Evolutionary conservation across 1,139 yeast genomes (phyloP).

Genomic region (Protomyces inundatus): DNA sequence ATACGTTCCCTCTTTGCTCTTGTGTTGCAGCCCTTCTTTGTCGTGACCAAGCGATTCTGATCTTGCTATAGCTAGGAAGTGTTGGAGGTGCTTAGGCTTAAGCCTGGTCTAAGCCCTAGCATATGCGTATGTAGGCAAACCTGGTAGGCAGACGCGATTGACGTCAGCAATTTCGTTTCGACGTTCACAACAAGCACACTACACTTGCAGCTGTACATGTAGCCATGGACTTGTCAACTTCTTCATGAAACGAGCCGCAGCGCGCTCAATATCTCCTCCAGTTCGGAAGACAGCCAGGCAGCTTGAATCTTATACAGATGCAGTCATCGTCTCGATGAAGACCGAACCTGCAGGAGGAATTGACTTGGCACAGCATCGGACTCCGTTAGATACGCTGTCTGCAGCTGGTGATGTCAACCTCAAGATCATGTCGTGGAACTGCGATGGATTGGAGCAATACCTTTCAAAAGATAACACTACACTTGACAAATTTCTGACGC

Average conservation of each 20-base stretch:
- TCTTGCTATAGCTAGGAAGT: too few relatives aligned
- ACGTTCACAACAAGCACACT: neutral
- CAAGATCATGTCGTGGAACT: constrained; percentile 23
- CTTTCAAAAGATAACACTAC: neutral
- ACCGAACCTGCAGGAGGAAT: neutral
- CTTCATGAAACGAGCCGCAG: too few relatives aligned
- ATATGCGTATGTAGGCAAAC: too few relatives aligned
- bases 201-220: neutral
- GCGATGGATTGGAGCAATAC: constrained; percentile 15
- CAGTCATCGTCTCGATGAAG: neutral
- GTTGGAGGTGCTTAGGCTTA: too few relatives aligned
- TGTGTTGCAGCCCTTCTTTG: too few relatives aligned
- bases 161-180: neutral
- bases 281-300: neutral
- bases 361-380: neutral
- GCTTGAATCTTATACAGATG: neutral
- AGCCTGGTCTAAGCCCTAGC: too few relatives aligned
- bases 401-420: neutral
- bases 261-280: neutral
- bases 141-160: neutral
- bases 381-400: neutral
- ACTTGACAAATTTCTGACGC: constrained; percentile 5
- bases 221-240: neutral
- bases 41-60: too few relatives aligned
- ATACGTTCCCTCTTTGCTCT: too few relatives aligned